Evolutionary conservation across 1,284 basidiomycete species (phyloP), one percentile per base, ranked within the genome.

Genomic region (Volvariella surrecta): DNA sequence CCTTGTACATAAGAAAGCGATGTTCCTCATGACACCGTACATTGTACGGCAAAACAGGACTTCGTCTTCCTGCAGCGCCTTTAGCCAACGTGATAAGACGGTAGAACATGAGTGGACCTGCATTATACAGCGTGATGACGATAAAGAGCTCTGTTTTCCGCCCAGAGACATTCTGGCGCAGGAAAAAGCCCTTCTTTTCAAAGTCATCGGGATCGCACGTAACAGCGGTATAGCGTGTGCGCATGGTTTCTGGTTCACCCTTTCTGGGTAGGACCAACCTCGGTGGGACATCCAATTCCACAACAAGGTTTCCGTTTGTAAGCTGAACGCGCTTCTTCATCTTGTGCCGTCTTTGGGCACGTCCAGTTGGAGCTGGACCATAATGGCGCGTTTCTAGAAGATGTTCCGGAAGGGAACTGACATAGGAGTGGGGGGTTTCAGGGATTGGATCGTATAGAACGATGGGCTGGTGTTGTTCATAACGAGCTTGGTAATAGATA

Each of bases 181-280:
- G 71, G 44, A 85, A 85, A 57, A 91, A 92, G 4, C 85, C 82
- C 34, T 81, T 80, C 48, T 72, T 73, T 56, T 89, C 81, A 57
- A 98, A 97, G 32, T 93, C 85, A 58, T 99, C 90, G 0, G 96
- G 93, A 56, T 93, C 90, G 56, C 90, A 91, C 4, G 91, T 95
- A 9, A 94, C 84, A 0, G 90, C 91, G 2, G 90, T 91, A 56
- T 79, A 93, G 54, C 89, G 75, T 45, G 89, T 88, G 54, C 79
- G 79, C 55, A 73, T 82, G 64, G 90, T 93, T 66, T 98, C 95
- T 28, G 79, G 74, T 43, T 87, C 82, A 28, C 86, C 85, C 45
- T 81, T 75, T 44, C 89, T 71, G 0, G 90, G 90, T 16, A 97
- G 66, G 44, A 95, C 78, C 37, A 96, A 70, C 49, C 86, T 82